Percentiles rank a stretch among this genome's conserved stretches.
phyloP scores from a whole-genome alignment of 768 basidiomycete species.

The Tulasnella sp. region DNA sequence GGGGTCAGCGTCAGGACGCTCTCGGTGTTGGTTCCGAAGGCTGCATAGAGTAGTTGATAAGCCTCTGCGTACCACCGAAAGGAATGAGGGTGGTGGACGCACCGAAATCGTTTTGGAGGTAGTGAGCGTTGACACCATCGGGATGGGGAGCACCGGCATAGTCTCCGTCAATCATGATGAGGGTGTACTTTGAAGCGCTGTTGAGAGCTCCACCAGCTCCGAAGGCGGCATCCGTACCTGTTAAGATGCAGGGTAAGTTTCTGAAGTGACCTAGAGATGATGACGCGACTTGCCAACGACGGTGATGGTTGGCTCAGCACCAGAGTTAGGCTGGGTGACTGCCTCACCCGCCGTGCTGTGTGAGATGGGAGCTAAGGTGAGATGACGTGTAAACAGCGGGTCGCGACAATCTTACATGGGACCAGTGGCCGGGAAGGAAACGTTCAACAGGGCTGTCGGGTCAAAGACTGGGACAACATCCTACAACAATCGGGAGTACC shows the following conservation, averaged over 20 bases:
- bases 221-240: slow-evolving; percentile 1
- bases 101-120: slow-evolving; percentile 27
- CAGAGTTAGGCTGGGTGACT: neutral
- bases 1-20: slow-evolving; percentile 11
- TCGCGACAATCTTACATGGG: neutral
- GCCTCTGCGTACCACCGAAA: neutral
- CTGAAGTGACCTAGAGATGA: neutral
- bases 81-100: neutral
- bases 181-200: slow-evolving; percentile 27
- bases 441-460: slow-evolving; percentile 16
- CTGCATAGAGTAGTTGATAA: neutral
- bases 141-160: slow-evolving; percentile 20
- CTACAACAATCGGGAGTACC: slow-evolving; percentile 4
- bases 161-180: slow-evolving; percentile 28
- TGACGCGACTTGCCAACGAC: neutral
- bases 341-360: slow-evolving; percentile 19
- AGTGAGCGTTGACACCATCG: slow-evolving; percentile 26
- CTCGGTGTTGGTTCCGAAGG: neutral
- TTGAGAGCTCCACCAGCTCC: slow-evolving; percentile 23
- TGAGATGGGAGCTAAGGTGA: neutral
- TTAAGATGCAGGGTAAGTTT: neutral
- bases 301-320: slow-evolving; percentile 10
- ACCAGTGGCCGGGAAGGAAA: slow-evolving; percentile 18
- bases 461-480: slow-evolving; percentile 25
- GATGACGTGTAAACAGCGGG: neutral